Evolutionary conservation across 495 filamentous ascomycete species (phyloP).

Genomic region (Zalerion maritima): DNA sequence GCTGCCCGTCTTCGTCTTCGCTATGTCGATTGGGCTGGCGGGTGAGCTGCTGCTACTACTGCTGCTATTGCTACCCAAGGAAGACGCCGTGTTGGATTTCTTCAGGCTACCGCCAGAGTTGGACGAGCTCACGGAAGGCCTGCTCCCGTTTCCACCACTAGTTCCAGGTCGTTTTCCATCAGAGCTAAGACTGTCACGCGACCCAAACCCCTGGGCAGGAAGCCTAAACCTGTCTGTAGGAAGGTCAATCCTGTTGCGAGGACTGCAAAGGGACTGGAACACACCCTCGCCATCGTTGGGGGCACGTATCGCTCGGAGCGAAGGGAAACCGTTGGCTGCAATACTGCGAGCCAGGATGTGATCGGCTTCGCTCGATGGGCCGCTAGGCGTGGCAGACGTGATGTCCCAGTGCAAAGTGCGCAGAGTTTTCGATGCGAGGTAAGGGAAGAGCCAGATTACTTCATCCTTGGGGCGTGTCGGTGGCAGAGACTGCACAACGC

Average conservation of each 20-base stretch:
- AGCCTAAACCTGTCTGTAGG: constrained; percentile 22
- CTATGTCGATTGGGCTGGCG: constrained; percentile 12
- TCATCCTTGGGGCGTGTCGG: constrained; percentile 44
- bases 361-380: constrained; percentile 39
- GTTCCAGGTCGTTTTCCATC: neutral
- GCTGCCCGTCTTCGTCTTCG: constrained; percentile 14
- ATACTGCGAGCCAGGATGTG: constrained; percentile 62
- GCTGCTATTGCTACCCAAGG: constrained; percentile 1
- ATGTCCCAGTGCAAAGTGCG: constrained; percentile 74
- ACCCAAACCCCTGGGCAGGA: constrained; percentile 12
- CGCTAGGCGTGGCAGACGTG: constrained; percentile 32
- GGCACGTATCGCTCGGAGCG: constrained; percentile 49
- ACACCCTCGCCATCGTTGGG: constrained; percentile 61
- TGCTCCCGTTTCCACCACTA: neutral
- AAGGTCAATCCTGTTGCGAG: constrained; percentile 23
- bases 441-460: constrained; percentile 49
- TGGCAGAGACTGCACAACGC: constrained; percentile 50
- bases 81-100: too few species aligned
- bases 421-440: constrained; percentile 53
- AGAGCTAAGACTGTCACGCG: constrained; percentile 28
- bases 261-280: constrained; percentile 57
- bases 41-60: constrained; percentile 11
- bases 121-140: neutral
- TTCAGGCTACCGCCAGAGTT: constrained; percentile 2
- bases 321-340: constrained; percentile 51